Percentiles rank a stretch among this genome's conserved stretches.
Evolutionary conservation across 768 basidiomycete genomes (phyloP).

Genomic region (Russula olivacea): DNA sequence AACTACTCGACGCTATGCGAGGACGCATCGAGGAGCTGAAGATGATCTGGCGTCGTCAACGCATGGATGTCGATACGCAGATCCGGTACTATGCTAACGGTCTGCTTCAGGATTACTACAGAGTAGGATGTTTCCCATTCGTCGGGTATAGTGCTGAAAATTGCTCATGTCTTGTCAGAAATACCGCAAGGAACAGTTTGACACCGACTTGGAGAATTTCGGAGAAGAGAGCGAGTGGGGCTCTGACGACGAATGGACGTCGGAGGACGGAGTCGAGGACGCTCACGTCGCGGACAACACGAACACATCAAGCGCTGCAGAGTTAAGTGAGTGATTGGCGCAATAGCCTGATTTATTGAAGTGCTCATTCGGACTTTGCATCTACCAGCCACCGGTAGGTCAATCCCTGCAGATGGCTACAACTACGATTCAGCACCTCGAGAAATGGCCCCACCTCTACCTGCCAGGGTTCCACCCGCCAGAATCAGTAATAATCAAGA

Average conservation of each 20-base stretch:
- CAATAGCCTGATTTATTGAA: neutral
- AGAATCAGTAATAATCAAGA: neutral
- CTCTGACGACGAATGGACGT: conserved; percentile 20
- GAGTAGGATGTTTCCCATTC: neutral
- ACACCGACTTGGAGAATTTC: conserved; percentile 1
- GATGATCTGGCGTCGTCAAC: conserved; percentile 19
- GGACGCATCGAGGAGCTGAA: conserved; percentile 11
- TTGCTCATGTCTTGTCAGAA: neutral
- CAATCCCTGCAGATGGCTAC: neutral
- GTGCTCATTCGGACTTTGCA: neutral
- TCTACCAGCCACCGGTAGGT: neutral
- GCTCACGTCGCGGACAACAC: neutral
- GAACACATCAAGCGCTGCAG: neutral
- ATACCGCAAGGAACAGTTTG: conserved; percentile 15
- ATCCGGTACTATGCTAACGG: conserved; percentile 20
- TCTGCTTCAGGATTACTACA: conserved; percentile 20
- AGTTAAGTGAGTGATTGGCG: neutral
- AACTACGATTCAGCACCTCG: neutral
- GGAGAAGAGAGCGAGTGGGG: conserved; percentile 11
- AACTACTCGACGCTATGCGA: neutral
- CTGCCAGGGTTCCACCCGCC: neutral
- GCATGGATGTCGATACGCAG: conserved; percentile 19
- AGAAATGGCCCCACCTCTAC: neutral
- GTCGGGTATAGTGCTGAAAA: neutral
- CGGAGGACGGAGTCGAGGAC: conserved; percentile 4